Conservation (phyloP, 208 protist genomes). For the Leishmania guyanensis region DNA sequence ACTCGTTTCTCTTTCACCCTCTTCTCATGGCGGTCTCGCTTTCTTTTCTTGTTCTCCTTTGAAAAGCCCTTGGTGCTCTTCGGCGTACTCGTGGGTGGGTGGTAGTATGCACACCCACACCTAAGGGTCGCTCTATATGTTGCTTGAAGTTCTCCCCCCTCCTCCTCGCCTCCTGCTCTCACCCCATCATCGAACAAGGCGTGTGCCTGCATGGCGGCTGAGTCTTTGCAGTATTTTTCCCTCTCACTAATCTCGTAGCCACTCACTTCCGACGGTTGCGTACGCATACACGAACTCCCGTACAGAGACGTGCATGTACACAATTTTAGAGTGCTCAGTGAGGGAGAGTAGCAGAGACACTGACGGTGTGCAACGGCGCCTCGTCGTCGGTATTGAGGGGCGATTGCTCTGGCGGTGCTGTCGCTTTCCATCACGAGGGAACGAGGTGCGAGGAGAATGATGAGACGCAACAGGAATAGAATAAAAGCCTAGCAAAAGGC, state of each 20-base stretch:
- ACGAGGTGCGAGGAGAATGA: background rate
- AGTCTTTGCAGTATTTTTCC: background rate
- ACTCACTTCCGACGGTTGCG: background rate
- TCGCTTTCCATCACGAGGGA: background rate
- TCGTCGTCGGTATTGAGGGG: background rate
- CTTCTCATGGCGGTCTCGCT: background rate
- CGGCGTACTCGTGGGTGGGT: background rate
- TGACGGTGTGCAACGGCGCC: background rate
- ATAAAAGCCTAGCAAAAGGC: background rate
- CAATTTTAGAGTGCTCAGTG: background rate
- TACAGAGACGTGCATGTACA: background rate
- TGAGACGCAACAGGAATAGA: background rate
- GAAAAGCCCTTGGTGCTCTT: background rate
- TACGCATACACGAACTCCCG: background rate
- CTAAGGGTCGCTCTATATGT: background rate
- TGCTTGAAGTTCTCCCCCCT: background rate
- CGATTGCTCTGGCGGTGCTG: background rate
- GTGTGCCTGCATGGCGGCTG: background rate
- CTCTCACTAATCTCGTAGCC: background rate
- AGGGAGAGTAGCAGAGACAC: too few species aligned
- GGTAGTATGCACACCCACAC: background rate
- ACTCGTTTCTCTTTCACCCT: background rate
- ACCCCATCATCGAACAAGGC: background rate
- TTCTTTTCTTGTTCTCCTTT: too few species aligned
- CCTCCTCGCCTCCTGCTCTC: background rate